Evolutionary conservation across 176 grass and related monocot genomes (phyloP), one percentile per base, ranked within the genome.

Genomic region (Musa beccarii): DNA sequence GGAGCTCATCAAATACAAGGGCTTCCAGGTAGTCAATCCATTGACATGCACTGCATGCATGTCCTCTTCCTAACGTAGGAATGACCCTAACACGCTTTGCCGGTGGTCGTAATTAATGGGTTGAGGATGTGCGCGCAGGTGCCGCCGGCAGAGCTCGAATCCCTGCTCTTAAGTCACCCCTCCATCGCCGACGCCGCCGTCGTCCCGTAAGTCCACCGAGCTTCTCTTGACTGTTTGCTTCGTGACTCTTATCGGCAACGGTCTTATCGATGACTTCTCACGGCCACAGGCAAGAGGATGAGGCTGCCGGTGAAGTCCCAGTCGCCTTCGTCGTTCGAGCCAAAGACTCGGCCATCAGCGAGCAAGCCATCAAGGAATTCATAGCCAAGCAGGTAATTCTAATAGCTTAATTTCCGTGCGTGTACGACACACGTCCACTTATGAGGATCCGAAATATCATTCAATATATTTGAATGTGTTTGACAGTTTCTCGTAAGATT

Each of bases 1-100:
- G 86, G 95, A 98, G 90, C 88, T 98, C 82, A 98, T 98, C 86
- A 98, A 98, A 66, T 91, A 84, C 86, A 93, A 93, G 72, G 95
- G 90, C 2, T 98, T 98, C 76, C 90, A 93, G 85, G 92, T 96
- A 81, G 4, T 43, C 34, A 43, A 43, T 6, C 34, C 4, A 43
- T 4, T 43, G 34, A 43, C 34, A 43, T 43, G 34, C 4, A 6
- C 34, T 43, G 34, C 34, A 43, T 43, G 34, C 34, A 43, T 43
- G 34, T 0, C 34, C 34, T 43, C 34, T 43, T 5, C 5, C 34
- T 3, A 34, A 34, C 34, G 34, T 34, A 34, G 0, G 34, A 34
- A 34, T 3, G 34, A 34, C 34, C 3, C 34, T 34, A 34, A 34
- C 0, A 43, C 6, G 34, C 34, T 43, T 5, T 43, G 34, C 8